phyloP scores from a whole-genome alignment of 352 stramenopile species.

The Phytophthora hybrid region DNA sequence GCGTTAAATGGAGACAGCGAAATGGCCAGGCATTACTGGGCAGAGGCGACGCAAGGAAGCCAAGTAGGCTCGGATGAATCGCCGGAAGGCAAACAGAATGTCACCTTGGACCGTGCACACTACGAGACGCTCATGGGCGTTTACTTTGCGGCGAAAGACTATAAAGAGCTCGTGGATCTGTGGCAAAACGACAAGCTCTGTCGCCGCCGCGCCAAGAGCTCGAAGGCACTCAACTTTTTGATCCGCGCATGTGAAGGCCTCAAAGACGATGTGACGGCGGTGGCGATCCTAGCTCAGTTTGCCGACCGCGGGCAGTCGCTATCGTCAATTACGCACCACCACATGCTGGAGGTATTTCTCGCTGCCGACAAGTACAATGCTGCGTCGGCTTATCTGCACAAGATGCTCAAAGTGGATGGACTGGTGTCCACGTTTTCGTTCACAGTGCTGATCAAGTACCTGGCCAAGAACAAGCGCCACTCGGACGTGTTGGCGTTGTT shows the following conservation, averaged over 20 bases:
- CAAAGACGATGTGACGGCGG: slow-evolving; percentile 58
- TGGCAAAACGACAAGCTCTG: slow-evolving; percentile 70
- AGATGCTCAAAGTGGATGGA: slow-evolving; percentile 48
- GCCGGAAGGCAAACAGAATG: slow-evolving; percentile 35
- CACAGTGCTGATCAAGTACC: slow-evolving; percentile 78
- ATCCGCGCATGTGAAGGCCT: slow-evolving; percentile 66
- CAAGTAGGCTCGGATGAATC: slow-evolving; percentile 3
- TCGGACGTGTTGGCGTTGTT: slow-evolving; percentile 65
- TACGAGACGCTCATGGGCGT: slow-evolving; percentile 82
- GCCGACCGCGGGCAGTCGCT: slow-evolving; percentile 56
- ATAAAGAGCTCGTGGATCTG: slow-evolving; percentile 54
- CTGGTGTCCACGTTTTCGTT: slow-evolving; percentile 78
- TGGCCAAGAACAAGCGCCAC: slow-evolving; percentile 46
- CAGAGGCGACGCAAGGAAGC: slow-evolving; percentile 44
- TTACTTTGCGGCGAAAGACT: slow-evolving; percentile 69
- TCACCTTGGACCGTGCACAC: slow-evolving; percentile 70
- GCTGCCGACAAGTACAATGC: slow-evolving; percentile 58
- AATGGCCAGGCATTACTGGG: slow-evolving; percentile 68
- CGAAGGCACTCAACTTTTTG: slow-evolving; percentile 86
- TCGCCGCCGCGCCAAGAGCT: slow-evolving; percentile 70
- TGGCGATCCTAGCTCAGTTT: slow-evolving; percentile 71
- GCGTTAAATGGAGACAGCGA: slow-evolving; percentile 48
- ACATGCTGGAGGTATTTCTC: slow-evolving; percentile 75
- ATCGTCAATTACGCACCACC: slow-evolving; percentile 76
- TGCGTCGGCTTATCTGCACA: slow-evolving; percentile 62